Evolutionary conservation across 2,329 filamentous ascomycete genomes (phyloP).

Genomic region (Pseudogymnoascus sp.): DNA sequence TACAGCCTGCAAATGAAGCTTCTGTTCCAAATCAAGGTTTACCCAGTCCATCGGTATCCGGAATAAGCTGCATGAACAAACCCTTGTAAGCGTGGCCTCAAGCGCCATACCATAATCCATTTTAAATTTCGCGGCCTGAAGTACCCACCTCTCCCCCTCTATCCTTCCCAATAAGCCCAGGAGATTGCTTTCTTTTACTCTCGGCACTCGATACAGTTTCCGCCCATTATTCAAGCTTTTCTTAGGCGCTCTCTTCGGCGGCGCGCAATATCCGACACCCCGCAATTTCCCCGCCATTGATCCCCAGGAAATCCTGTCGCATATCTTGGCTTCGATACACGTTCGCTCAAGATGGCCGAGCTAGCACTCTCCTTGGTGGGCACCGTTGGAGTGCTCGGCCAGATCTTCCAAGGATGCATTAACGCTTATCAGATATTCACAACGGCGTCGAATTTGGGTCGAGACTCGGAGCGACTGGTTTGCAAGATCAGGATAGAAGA

Average conservation of each 20-base stretch:
- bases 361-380: conserved; percentile 34
- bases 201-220: not conserved
- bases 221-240: not conserved
- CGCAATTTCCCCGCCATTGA: conserved; percentile 6
- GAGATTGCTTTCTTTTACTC: not conserved
- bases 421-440: conserved; percentile 39
- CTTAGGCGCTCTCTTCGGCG: conserved; percentile 1
- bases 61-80: not conserved
- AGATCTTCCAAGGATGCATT: conserved; percentile 40
- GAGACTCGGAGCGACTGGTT: conserved; percentile 35
- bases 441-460: conserved; percentile 34
- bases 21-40: not conserved
- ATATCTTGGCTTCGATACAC: not conserved
- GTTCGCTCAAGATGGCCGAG: conserved; percentile 29
- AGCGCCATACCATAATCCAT: conserved; percentile 5
- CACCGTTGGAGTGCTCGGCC: conserved; percentile 37
- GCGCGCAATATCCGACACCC: not conserved
- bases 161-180: not conserved
- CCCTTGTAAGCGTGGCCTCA: conserved; percentile 7
- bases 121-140: not conserved
- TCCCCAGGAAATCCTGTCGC: not conserved
- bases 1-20: not conserved
- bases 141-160: conserved; percentile 1
- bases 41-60: not conserved
- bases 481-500: conserved; percentile 43